These are phyloP conservation scores for Cinchona pubescens DNA, from an alignment of 257 asterid genomes.

Conservation along the genomic window DNA sequence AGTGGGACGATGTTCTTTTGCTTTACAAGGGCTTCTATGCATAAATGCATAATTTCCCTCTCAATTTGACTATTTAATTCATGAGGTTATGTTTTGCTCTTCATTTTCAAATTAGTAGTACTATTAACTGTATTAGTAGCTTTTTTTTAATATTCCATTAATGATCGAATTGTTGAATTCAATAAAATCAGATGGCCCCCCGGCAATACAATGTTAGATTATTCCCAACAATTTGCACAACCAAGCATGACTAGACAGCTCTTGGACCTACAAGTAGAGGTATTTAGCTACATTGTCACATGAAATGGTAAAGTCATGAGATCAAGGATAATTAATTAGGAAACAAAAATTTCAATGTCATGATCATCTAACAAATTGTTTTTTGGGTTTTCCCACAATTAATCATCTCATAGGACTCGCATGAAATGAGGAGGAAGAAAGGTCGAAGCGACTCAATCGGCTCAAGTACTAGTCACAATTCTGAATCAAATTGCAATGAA, in stretches of 20 bases:
- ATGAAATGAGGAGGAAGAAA: constrained; percentile 35
- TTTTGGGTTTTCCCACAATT: neutral
- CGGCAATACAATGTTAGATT: constrained; percentile 42
- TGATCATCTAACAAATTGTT: neutral
- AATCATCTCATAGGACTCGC: constrained; percentile 40
- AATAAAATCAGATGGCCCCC: constrained; percentile 60
- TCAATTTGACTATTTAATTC: neutral
- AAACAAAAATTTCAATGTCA: no score
- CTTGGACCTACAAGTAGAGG: constrained; percentile 51
- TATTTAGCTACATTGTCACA: constrained; percentile 25
- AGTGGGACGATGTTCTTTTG: neutral
- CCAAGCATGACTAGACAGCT: constrained; percentile 58
- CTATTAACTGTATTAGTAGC: neutral
- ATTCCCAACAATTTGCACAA: constrained; percentile 48
- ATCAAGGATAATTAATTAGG: neutral
- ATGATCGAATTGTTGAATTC: constrained; percentile 14
- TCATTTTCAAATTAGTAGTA: neutral
- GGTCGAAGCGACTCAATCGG: constrained; percentile 43
- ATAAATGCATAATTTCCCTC: neutral
- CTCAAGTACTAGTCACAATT: constrained; percentile 42
- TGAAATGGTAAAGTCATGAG: neutral
- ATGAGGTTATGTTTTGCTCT: neutral
- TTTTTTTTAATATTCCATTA: neutral
- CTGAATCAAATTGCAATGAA: constrained; percentile 52
- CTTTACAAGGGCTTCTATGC: neutral